Percentiles rank a stretch among this genome's conserved stretches.
Conservation (phyloP, 192 early-diverging fungal genomes). For the Phycomyces nitens region DNA sequence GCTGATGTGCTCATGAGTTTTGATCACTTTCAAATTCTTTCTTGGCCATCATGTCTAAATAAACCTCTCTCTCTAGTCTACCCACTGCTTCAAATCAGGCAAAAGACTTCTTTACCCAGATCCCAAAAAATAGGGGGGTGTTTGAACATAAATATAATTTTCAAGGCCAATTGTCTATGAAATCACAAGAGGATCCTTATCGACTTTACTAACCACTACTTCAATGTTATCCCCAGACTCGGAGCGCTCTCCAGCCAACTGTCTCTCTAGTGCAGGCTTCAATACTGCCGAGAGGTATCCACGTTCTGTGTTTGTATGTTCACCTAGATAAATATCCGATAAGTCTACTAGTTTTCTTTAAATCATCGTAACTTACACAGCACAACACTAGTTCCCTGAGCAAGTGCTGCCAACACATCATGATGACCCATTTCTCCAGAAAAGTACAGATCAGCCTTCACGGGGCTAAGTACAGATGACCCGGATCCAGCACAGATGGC, state of each 20-base stretch:
- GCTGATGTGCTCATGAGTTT: too few relatives aligned
- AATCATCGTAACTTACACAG: slow-evolving; percentile 50
- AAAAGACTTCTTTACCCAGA: too few relatives aligned
- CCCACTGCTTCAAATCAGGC: too few relatives aligned
- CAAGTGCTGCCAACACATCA: slow-evolving; percentile 80
- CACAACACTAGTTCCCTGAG: slow-evolving; percentile 75
- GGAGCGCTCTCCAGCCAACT: slow-evolving; percentile 37
- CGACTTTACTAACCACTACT: slow-evolving; percentile 66
- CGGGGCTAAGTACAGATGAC: slow-evolving; percentile 53
- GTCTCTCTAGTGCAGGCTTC: slow-evolving; percentile 53
- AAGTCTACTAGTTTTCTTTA: neutral
- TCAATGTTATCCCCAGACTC: slow-evolving; percentile 45
- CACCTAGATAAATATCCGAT: slow-evolving; percentile 40
- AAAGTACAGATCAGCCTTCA: slow-evolving; percentile 74
- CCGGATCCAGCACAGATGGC: slow-evolving; percentile 95
- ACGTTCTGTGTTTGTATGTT: slow-evolving; percentile 92
- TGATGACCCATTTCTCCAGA: slow-evolving; percentile 98
- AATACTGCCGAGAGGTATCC: slow-evolving; percentile 72
- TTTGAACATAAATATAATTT: too few relatives aligned
- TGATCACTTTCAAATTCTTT: too few relatives aligned
- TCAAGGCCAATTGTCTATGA: slow-evolving; percentile 44
- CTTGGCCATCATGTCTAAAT: too few relatives aligned
- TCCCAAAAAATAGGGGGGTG: too few relatives aligned
- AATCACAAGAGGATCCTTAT: slow-evolving; percentile 74
- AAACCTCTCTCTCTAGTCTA: too few relatives aligned